Evolutionary conservation across 768 basidiomycete genomes (phyloP).

Genomic region (Serendipita sp.): DNA sequence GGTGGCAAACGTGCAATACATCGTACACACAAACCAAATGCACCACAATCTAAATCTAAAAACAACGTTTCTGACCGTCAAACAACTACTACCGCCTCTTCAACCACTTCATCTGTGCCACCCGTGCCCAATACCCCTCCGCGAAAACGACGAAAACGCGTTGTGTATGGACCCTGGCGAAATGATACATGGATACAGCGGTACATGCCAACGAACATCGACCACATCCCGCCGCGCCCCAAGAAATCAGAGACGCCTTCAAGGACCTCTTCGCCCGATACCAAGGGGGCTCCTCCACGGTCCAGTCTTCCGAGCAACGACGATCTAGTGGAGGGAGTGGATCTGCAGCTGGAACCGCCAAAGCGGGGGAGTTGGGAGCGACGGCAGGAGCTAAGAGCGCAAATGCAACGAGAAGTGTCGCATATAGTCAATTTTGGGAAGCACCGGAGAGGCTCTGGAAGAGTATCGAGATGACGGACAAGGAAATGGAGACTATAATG

Average conservation of each 20-base stretch:
- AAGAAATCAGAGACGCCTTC: not conserved
- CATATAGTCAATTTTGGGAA: conserved; percentile 2
- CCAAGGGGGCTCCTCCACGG: not conserved
- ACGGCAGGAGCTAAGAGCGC: not conserved
- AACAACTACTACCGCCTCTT: no score
- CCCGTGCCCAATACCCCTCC: not conserved
- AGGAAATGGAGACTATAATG: not conserved
- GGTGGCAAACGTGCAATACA: no score
- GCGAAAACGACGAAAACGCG: not conserved
- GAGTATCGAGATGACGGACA: not conserved
- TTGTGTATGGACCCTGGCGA: not conserved
- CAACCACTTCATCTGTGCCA: no score
- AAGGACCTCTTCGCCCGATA: not conserved
- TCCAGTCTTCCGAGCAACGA: not conserved
- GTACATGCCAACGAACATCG: not conserved
- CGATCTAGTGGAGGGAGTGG: not conserved
- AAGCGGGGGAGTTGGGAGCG: not conserved
- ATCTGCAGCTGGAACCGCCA: not conserved
- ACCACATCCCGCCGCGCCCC: not conserved
- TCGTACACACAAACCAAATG: no score
- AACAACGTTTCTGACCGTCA: no score
- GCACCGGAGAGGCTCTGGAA: not conserved
- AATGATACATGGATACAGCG: not conserved
- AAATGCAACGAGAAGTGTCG: not conserved
- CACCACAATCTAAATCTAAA: no score